Base-by-base conservation (phyloP, 352 stramenopile species). In the Phytophthora kernoviae region DNA sequence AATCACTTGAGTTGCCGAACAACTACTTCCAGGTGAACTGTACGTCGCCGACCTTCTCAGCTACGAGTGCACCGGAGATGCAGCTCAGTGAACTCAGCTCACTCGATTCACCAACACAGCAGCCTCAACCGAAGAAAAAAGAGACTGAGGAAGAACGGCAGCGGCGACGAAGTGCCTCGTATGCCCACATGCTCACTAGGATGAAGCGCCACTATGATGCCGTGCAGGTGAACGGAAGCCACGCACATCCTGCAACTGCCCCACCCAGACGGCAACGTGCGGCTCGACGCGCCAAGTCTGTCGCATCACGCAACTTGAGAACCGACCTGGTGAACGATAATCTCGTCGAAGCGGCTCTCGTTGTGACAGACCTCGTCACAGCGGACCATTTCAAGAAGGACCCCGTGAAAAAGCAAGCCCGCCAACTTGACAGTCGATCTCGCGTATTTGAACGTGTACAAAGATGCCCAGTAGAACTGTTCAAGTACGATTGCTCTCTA, bases 121-220 rank as follows among this genome's bases (percentile, higher is more conserved):
- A 58, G 24, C 33, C 37, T 9, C 44, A 32, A 15, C 14, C 8
- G 10, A 69, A 56, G 41, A 43, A 46, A 26, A 20, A 63, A 33
- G 65, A 75, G 41, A 64, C 43, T 8, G 56, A 71, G 41, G 61
- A 71, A 62, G 66, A 75, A 27, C 66, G 56, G 15, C 52, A 71
- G 21, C 51, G 62, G 32, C 55, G 66, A 46, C 52, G 56, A 34
- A 65, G 32, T 26, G 51, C 48, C 4, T 68, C 51, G 8, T 71
- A 75, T 30, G 49, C 62, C 5, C 45, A 58, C 15, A 70, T 75
- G 66, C 43, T 75, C 7, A 24, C 62, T 18, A 56, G 62, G 7
- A 75, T 75, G 66, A 46, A 57, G 21, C 55, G 39, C 3, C 62
- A 75, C 42, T 75, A 75, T 34, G 54, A 63, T 39, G 26, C 49